A percentile compares a stretch with the other conserved stretches of the same genome.
Conservation (phyloP, 2,329 filamentous ascomycete genomes). For the Capronia americana region DNA sequence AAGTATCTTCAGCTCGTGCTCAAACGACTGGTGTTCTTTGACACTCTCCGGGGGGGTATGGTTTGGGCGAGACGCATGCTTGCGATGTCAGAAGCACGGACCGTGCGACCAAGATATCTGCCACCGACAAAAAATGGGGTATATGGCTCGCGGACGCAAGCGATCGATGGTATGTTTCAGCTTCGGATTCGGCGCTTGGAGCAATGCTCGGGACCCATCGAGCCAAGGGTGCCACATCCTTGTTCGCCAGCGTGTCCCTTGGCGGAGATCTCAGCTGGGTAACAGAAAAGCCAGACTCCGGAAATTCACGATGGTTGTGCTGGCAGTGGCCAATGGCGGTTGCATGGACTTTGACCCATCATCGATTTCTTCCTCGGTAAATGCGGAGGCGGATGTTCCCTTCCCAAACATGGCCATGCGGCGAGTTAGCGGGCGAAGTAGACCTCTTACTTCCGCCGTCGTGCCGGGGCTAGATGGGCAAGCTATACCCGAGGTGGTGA, state of each 20-base stretch:
- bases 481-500: not conserved
- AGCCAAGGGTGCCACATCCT: slow-evolving; percentile 5
- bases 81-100: not conserved
- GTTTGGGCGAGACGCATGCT: slow-evolving; percentile 26
- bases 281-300: slow-evolving; percentile 2
- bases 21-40: slow-evolving; percentile 28
- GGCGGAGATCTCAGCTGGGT: not conserved
- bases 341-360: slow-evolving; percentile 3
- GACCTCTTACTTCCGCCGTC: not conserved
- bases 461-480: slow-evolving; percentile 13
- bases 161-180: not conserved
- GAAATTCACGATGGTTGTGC: slow-evolving; percentile 18
- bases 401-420: slow-evolving; percentile 15
- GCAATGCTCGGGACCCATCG: not conserved
- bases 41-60: not conserved
- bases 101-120: slow-evolving; percentile 10
- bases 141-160: slow-evolving; percentile 12
- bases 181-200: slow-evolving; percentile 9
- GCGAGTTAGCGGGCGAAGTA: slow-evolving; percentile 4
- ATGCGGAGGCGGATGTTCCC: slow-evolving; percentile 33
- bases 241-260: slow-evolving; percentile 10
- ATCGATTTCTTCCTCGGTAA: slow-evolving; percentile 18
- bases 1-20: slow-evolving; percentile 24
- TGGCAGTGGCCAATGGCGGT: slow-evolving; percentile 8
- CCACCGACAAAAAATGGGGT: slow-evolving; percentile 7